These are phyloP conservation scores for Opeltia flavorubescens DNA, from an alignment of 495 filamentous ascomycete species.

Conservation along the genomic window DNA sequence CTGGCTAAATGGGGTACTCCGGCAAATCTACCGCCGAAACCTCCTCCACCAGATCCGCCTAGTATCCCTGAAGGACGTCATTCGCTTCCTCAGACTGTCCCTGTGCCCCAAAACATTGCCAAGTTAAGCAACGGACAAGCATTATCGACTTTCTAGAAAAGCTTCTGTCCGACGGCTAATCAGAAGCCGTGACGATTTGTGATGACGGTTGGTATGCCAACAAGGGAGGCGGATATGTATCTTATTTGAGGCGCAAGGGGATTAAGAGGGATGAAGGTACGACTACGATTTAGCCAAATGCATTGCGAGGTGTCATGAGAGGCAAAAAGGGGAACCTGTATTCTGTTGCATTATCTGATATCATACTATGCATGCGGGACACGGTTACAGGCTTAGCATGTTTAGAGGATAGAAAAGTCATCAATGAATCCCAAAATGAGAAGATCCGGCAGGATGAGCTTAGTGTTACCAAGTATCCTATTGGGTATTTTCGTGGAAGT, in stretches of 20 bases:
- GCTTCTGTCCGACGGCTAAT: conserved; percentile 13
- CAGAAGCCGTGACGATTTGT: not conserved
- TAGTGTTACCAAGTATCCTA: too few species aligned
- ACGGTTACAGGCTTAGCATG: not conserved
- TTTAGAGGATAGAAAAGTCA: not conserved
- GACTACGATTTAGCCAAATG: not conserved
- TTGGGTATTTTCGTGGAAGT: too few species aligned
- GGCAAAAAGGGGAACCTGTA: not conserved
- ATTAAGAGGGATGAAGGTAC: not conserved
- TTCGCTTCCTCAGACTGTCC: conserved; percentile 15
- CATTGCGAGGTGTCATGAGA: not conserved
- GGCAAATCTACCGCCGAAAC: conserved; percentile 39
- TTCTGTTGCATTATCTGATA: not conserved
- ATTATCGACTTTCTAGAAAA: conserved; percentile 16
- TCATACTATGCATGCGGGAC: not conserved
- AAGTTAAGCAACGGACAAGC: conserved; percentile 13
- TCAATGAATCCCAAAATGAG: too few species aligned
- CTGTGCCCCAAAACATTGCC: conserved; percentile 8
- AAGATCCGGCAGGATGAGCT: too few species aligned
- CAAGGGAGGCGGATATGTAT: not conserved
- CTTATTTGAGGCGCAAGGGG: not conserved
- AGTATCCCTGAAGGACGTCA: conserved; percentile 12
- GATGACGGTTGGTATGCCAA: not conserved
- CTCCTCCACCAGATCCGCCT: conserved; percentile 38
- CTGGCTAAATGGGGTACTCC: conserved; percentile 40